Evolutionary conservation across 768 basidiomycete genomes (phyloP).

Genomic region (Panaeolus cyanescens): DNA sequence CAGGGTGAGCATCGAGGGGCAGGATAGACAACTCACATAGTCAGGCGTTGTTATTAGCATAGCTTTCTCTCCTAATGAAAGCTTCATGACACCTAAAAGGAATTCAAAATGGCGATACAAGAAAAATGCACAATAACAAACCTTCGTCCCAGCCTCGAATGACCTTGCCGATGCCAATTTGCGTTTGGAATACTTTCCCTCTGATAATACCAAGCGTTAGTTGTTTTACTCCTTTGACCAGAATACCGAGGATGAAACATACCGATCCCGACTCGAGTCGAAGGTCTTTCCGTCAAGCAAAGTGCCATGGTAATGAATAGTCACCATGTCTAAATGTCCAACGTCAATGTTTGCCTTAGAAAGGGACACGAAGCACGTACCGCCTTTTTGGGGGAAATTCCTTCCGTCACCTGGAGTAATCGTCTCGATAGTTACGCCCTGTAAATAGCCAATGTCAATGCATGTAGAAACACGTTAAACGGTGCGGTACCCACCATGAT

Average conservation of each 20-base stretch:
- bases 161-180: constrained; percentile 80
- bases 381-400: constrained; percentile 69
- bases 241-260: constrained; percentile 20
- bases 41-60: constrained; percentile 69
- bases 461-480: neutral
- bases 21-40: constrained; percentile 51
- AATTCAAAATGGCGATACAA: constrained; percentile 19
- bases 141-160: constrained; percentile 94
- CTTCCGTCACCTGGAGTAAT: constrained; percentile 62
- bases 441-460: constrained; percentile 6
- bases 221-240: neutral
- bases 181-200: constrained; percentile 58
- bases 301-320: constrained; percentile 81
- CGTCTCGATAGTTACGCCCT: constrained; percentile 74
- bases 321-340: constrained; percentile 57
- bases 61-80: constrained; percentile 63
- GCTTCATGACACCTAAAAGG: constrained; percentile 65
- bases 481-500: constrained; percentile 19
- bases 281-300: constrained; percentile 63
- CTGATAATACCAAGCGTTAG: constrained; percentile 33
- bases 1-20: neutral
- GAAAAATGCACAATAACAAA: constrained; percentile 31
- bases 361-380: constrained; percentile 42
- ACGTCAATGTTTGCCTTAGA: constrained; percentile 17
- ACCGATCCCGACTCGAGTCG: constrained; percentile 82